Evolutionary conservation across 1,139 yeast genomes (phyloP), one percentile per base, ranked within the genome.

Genomic region (Yamadazyma atmosphaerica): DNA sequence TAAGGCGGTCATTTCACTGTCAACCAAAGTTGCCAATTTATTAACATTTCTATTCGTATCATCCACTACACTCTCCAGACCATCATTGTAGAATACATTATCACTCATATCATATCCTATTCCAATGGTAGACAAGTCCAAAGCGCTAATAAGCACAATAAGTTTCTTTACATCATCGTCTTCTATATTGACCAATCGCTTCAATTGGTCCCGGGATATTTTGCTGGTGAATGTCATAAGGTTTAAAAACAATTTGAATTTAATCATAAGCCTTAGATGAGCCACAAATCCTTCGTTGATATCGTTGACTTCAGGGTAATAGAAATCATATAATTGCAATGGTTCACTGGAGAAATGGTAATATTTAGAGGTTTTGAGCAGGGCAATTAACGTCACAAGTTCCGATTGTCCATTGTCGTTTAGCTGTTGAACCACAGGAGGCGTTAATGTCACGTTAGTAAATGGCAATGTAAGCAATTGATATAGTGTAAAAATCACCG

Each of bases 211-310:
- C 4, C 35, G 19, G 2, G 47, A 34, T 12, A 50, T 49, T 22
- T 43, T 42, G 3, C 39, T 34, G 3, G 44, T 41, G 15, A 48
- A 45, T 17, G 41, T 39, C 34, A 50, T 43, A n/a, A 50, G 12
- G 26, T 40, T 45, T 14, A 50, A 34, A 34, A 50, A 50, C 35
- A 43, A 36, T 27, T 49, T 50, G 33, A 42, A 44, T 30, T 43
- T 43, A 4, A 50, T 24, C 10, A 36, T 34, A 26, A 37, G 24
- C 6, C 32, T 35, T 17, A 49, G 43, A 28, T 45, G 48, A 9
- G 32, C 28, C 18, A 36, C 37, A 24, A 44, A 44, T 4, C 17
- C 13, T 19, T 18, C 2, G 28, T 24, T 1, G 23, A 16, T 8
- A 34, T 38, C 13, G 14, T 14, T 2, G 30, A 37, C 10, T 9